phyloP scores from a whole-genome alignment of 495 filamentous ascomycete genomes.

The Annulohypoxylon bovei region DNA sequence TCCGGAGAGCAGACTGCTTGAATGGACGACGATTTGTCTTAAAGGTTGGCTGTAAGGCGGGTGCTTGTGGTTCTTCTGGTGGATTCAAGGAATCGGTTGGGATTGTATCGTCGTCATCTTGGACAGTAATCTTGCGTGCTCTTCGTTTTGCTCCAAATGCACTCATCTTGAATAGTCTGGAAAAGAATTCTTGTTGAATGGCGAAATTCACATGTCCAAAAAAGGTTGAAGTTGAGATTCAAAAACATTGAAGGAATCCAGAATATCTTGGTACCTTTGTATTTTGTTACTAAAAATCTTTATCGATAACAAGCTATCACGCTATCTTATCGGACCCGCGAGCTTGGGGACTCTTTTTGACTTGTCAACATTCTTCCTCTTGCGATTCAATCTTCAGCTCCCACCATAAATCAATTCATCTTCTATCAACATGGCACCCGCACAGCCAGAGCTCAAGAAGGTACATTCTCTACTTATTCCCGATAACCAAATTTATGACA shows the following conservation, averaged over 20 bases:
- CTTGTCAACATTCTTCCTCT: conserved; percentile 19
- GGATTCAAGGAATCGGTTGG: conserved; percentile 39
- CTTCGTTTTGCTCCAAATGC: conserved; percentile 75
- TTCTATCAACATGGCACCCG: conserved; percentile 86
- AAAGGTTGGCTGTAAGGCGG: conserved; percentile 49
- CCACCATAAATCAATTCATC: conserved; percentile 13
- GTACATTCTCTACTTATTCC: conserved; percentile 54
- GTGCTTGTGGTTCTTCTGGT: conserved; percentile 47
- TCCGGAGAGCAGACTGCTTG: conserved; percentile 61
- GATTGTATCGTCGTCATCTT: conserved; percentile 64
- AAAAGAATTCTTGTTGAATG: background rate
- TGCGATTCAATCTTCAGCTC: background rate
- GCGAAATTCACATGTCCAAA: background rate
- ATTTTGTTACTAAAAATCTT: conserved; percentile 7
- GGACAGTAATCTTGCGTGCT: conserved; percentile 75
- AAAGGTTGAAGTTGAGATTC: background rate
- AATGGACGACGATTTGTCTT: conserved; percentile 58
- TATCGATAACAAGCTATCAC: conserved; percentile 37
- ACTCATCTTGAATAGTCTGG: conserved; percentile 63
- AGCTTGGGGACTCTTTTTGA: conserved; percentile 25
- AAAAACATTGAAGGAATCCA: no score
- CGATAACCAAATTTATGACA: background rate
- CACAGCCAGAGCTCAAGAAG: conserved; percentile 98
- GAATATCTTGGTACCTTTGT: conserved; percentile 4
- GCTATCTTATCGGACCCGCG: conserved; percentile 29